phyloP scores from a whole-genome alignment of 225 moss, liverwort and hornwort genomes.

The Thuidium tamariscinum region DNA sequence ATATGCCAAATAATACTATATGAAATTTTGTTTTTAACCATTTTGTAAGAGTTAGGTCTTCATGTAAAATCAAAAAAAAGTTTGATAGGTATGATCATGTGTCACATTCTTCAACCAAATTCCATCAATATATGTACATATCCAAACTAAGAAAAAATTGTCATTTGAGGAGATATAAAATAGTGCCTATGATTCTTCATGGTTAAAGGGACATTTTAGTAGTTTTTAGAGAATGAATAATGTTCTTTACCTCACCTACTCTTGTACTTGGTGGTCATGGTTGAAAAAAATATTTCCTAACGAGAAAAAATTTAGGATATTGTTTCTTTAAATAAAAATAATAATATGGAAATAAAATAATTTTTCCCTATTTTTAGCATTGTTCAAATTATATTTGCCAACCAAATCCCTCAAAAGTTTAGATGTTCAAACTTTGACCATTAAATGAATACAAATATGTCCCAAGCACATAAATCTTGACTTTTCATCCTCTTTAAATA shows the following conservation, averaged over 20 bases:
- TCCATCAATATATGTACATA: not conserved
- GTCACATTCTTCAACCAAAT: not conserved
- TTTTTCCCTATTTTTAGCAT: not conserved
- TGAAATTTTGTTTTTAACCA: not conserved
- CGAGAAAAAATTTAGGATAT: not conserved
- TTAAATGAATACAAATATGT: not conserved
- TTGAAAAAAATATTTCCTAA: not conserved
- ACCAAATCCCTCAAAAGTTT: accelerated
- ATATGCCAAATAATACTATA: not conserved
- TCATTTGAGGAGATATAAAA: not conserved
- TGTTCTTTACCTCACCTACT: not conserved
- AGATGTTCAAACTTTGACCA: accelerated
- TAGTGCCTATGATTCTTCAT: accelerated
- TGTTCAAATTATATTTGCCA: not conserved
- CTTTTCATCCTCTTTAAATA: not conserved
- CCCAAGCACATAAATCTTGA: not conserved
- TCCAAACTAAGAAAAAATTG: not conserved
- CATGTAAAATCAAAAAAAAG: not conserved
- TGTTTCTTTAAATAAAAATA: not conserved
- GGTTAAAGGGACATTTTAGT: not conserved
- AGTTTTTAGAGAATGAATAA: not conserved
- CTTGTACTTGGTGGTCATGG: not conserved
- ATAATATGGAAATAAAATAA: not conserved
- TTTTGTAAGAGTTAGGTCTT: not conserved
- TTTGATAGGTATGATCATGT: not conserved